These are phyloP conservation scores for Acanthamoeba triangularis DNA, from an alignment of 208 protist genomes.

Conservation along the genomic window DNA sequence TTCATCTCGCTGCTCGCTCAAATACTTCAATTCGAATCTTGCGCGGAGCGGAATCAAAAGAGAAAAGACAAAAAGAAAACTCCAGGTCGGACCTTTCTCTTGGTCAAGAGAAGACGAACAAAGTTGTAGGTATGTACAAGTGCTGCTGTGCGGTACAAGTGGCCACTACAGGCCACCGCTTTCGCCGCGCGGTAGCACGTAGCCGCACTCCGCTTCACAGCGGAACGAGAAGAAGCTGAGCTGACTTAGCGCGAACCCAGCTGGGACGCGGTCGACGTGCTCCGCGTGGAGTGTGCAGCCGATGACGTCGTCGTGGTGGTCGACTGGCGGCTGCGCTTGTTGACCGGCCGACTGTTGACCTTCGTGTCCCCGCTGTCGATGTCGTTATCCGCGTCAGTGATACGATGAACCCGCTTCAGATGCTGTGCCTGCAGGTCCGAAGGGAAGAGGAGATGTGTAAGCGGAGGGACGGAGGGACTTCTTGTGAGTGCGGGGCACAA, in stretches of 20 bases:
- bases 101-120: no score
- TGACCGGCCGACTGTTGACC: not conserved
- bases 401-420: constrained; percentile 19
- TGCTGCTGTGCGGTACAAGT: no score
- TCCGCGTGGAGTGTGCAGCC: not conserved
- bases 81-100: no score
- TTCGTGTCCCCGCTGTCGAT: not conserved
- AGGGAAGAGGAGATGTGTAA: not conserved
- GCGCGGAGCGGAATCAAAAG: not conserved
- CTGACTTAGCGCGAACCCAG: not conserved
- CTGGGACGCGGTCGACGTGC: not conserved
- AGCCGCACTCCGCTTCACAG: no score
- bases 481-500: not conserved
- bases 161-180: no score
- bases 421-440: not conserved
- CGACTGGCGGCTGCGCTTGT: not conserved
- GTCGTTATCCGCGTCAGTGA: not conserved
- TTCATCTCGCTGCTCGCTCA: not conserved
- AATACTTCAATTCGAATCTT: not conserved
- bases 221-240: not conserved
- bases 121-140: no score
- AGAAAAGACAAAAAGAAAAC: not conserved
- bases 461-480: not conserved
- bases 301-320: not conserved
- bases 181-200: no score